Percentiles rank a stretch among this genome's conserved stretches.
Evolutionary conservation across 352 stramenopile genomes (phyloP).

Genomic region (Phytophthora hibernalis): DNA sequence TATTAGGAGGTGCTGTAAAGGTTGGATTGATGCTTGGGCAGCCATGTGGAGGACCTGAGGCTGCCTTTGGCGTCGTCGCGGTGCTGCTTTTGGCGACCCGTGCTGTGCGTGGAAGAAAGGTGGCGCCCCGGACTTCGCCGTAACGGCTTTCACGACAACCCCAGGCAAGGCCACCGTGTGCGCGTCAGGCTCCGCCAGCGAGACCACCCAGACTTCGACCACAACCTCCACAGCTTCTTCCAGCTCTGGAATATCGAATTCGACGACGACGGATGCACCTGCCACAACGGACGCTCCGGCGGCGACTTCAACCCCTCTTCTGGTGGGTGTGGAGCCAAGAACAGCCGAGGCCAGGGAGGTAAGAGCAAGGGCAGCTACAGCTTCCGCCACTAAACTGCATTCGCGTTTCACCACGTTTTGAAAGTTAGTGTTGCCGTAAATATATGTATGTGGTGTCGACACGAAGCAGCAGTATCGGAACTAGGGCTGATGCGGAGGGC

Average conservation of each 20-base stretch:
- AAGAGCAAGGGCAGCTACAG: background rate
- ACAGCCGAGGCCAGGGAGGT: background rate
- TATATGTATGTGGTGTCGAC: background rate
- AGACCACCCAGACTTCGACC: background rate
- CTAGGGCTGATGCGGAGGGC: no score
- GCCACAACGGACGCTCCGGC: no score
- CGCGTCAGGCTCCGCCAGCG: background rate
- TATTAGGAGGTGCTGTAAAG: no score
- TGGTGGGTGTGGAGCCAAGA: slow-evolving; percentile 4
- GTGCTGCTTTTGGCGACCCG: no score
- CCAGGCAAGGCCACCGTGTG: no score
- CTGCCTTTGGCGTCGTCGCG: no score
- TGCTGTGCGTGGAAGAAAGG: no score
- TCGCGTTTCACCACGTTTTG: background rate
- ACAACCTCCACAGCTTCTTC: background rate
- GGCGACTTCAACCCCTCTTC: slow-evolving; percentile 3
- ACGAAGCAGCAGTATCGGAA: background rate
- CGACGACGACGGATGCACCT: background rate
- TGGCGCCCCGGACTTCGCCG: no score
- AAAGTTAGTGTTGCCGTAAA: background rate
- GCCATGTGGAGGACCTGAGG: no score
- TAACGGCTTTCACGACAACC: no score
- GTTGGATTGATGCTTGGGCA: no score
- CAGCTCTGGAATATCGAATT: background rate
- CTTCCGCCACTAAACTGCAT: slow-evolving; percentile 1